Conservation (phyloP, 1,139 yeast genomes). For the Saccharomyces hybrid region DNA sequence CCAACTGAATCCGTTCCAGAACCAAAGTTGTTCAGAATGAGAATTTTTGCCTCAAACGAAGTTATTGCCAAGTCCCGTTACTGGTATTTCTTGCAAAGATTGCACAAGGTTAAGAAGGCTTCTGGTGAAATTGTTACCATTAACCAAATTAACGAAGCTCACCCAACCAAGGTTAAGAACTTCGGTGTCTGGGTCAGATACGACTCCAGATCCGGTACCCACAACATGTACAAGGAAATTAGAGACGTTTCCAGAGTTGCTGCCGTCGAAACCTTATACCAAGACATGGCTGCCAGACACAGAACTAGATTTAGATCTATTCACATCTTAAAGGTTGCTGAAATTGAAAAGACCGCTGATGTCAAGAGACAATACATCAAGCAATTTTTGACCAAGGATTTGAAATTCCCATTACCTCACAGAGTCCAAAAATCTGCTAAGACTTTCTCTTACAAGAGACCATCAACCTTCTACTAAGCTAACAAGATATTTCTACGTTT, state of each 20-base stretch:
- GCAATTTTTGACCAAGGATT: slow-evolving; percentile 92
- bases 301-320: slow-evolving; percentile 99
- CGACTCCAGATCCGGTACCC: slow-evolving; percentile 99
- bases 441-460: slow-evolving; percentile 86
- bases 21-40: slow-evolving; percentile 99
- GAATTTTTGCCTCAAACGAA: slow-evolving; percentile 97
- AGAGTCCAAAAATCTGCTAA: slow-evolving; percentile 87
- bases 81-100: slow-evolving; percentile 99
- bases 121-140: slow-evolving; percentile 97
- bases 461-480: slow-evolving; percentile 87
- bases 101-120: slow-evolving; percentile 98
- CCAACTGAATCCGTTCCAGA: slow-evolving; percentile 98
- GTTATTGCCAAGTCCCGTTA: slow-evolving; percentile 99
- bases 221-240: slow-evolving; percentile 99
- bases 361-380: slow-evolving; percentile 98
- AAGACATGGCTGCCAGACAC: slow-evolving; percentile 99
- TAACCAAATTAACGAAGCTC: slow-evolving; percentile 84
- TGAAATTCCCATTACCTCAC: slow-evolving; percentile 99
- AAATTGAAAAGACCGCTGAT: slow-evolving; percentile 93
- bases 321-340: slow-evolving; percentile 98
- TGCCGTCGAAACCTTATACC: slow-evolving; percentile 98
- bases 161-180: slow-evolving; percentile 99
- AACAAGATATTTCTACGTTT: slow-evolving; percentile 11
- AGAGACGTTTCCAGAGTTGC: slow-evolving; percentile 98
- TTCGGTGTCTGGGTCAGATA: slow-evolving; percentile 99